phyloP scores from a whole-genome alignment of 129 eudicot species.

The Escallonia rubra region DNA sequence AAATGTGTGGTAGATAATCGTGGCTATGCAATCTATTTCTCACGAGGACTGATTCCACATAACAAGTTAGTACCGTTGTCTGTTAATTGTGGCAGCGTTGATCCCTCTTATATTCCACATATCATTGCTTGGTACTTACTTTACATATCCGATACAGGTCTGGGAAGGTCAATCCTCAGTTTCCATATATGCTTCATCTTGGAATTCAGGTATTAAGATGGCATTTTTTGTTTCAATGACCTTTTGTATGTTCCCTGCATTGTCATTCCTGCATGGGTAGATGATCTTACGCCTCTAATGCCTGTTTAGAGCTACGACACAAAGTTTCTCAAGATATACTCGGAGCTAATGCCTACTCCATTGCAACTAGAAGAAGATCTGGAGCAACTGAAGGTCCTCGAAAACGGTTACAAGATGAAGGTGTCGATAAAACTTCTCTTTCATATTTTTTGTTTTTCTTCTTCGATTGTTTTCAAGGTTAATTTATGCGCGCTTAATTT shows the following conservation, averaged over 20 bases:
- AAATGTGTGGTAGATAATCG: conserved; percentile 83
- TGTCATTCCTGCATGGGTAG: not conserved
- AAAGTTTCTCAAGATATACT: conserved; percentile 64
- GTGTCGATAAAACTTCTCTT: conserved; percentile 21
- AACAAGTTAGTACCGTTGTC: conserved; percentile 56
- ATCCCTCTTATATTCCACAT: not conserved
- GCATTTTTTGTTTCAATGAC: not conserved
- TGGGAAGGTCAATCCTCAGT: conserved; percentile 70
- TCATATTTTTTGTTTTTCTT: too few relatives aligned
- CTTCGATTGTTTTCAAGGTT: too few relatives aligned
- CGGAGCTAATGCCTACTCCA: conserved; percentile 78
- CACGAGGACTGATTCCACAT: conserved; percentile 83
- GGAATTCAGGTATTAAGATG: conserved; percentile 74
- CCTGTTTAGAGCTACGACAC: conserved; percentile 66
- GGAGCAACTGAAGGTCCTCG: conserved; percentile 93
- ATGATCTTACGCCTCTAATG: not conserved
- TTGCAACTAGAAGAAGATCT: conserved; percentile 97
- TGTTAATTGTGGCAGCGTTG: not conserved
- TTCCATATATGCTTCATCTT: conserved; percentile 87
- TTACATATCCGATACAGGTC: conserved; percentile 42
- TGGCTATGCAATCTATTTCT: conserved; percentile 90
- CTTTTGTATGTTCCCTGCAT: not conserved
- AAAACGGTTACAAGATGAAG: conserved; percentile 95
- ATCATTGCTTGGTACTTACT: too few relatives aligned
- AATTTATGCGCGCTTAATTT: too few relatives aligned